Base-by-base conservation (phyloP, 352 stramenopile species). In the Thalassiosira hispida region DNA sequence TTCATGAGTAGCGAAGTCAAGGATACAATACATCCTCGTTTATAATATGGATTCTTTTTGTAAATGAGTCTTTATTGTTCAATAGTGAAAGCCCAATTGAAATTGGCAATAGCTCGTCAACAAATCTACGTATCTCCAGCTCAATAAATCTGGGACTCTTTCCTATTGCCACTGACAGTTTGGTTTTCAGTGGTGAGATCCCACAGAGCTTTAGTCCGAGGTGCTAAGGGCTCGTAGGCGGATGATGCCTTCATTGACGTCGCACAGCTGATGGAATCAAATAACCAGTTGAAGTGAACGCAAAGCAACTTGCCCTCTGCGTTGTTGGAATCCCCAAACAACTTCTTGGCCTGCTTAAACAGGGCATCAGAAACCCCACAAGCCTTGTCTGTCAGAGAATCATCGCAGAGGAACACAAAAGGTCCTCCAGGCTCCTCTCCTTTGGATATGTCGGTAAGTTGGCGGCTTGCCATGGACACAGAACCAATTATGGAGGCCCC, bases 191-290 rank as follows among this genome's bases (percentile, higher is more conserved):
- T 65, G 20, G 62, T 42, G 5, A 83, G 27, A 11, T 52, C 69
- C 79, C 79, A 86, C 27, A 85, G 25, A n/a, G 61, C 31, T 29
- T 73, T 81, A 5, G 59, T n/a, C 2, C 61, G 59, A 42, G 72
- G 77, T 33, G 73, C 69, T 5, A 57, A 40, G 49, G 87, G 87
- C 55, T 79, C 60, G 77, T 90, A 92, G 0, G 49, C 29, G 33
- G 46, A 40, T 38, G 31, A 38, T 29, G 52, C 42, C 5, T 73
- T 55, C 46, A 90, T 62, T 9, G 49, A 18, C n/a, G 76, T 84
- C n/a, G 76, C 85, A 62, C 83, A 87, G 46, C 77, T 86, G 16
- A 93, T 82, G 38, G 64, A 88, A 80, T 93, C 88, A 70, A 91
- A 90, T 16, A 93, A 61, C 88, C 88, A 93, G 53, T 78, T 63